Conservation (phyloP, 202 grass and related monocot species). For the Zoysia matrella region DNA sequence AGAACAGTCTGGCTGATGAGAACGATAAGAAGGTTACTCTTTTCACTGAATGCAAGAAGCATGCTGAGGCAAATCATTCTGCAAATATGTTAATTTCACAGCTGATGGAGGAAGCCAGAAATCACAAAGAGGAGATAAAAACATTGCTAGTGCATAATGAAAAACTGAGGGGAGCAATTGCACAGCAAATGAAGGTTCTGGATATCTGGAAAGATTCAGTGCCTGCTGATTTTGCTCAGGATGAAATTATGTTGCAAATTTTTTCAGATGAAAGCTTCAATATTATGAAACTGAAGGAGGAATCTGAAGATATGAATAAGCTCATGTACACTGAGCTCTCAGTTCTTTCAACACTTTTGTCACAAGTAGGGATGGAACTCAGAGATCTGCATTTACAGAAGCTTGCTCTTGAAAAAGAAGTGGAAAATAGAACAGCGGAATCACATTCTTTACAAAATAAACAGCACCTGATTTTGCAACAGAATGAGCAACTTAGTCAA, state of each 20-base stretch:
- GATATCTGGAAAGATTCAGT: conserved; percentile 57
- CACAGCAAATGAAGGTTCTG: conserved; percentile 63
- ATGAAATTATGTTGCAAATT: conserved; percentile 64
- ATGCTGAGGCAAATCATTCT: conserved; percentile 51
- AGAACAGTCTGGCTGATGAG: conserved; percentile 72
- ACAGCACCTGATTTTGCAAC: conserved; percentile 45
- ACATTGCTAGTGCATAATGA: conserved; percentile 59
- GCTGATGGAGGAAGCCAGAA: conserved; percentile 66
- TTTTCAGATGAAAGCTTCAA: conserved; percentile 63
- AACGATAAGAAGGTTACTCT: conserved; percentile 60
- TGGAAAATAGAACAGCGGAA: conserved; percentile 44
- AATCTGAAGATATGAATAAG: conserved; percentile 63
- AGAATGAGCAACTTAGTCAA: conserved; percentile 50
- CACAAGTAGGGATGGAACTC: conserved; percentile 68
- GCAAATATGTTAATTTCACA: conserved; percentile 65
- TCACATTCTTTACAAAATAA: conserved; percentile 38
- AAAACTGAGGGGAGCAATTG: conserved; percentile 70
- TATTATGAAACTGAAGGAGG: conserved; percentile 62
- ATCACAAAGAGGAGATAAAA: conserved; percentile 52
- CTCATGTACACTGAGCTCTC: conserved; percentile 64
- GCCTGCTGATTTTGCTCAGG: conserved; percentile 56
- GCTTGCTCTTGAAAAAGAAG: conserved; percentile 57
- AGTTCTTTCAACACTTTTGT: conserved; percentile 66
- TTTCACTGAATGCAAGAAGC: conserved; percentile 54
- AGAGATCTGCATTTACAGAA: conserved; percentile 62